These are phyloP conservation scores for Cutaneotrichosporon daszewskae DNA, from an alignment of 1,284 basidiomycete genomes.

Conservation along the genomic window DNA sequence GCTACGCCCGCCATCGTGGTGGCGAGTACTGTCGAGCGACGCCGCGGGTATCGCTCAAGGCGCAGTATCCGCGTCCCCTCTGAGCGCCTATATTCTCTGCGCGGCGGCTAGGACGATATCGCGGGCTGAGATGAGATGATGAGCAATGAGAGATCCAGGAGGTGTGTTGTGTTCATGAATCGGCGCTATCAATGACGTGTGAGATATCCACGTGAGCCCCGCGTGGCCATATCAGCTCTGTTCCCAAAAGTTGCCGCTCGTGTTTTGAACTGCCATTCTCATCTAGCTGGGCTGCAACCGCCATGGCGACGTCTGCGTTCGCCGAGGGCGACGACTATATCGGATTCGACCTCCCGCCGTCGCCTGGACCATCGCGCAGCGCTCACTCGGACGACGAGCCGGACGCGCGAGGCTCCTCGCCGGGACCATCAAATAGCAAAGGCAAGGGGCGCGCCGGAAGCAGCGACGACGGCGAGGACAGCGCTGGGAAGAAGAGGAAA, in stretches of 20 bases:
- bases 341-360: conserved; percentile 4
- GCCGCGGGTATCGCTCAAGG: no score
- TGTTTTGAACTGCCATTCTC: no score
- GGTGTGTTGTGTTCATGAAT: neutral
- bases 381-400: neutral
- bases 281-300: no score
- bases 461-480: neutral
- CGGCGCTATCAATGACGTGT: neutral
- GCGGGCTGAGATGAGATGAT: no score
- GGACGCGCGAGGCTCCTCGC: neutral
- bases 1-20: conserved; percentile 21
- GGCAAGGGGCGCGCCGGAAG: neutral
- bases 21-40: no score
- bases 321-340: conserved; percentile 16
- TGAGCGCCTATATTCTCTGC: no score
- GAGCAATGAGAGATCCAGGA: neutral
- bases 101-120: no score
- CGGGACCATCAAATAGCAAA: conserved; percentile 4
- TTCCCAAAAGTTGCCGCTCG: neutral
- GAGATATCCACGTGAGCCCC: neutral
- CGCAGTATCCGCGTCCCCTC: no score
- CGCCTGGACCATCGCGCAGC: neutral
- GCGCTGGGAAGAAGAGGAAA: conserved; percentile 18
- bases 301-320: conserved; percentile 2
- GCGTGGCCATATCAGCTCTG: neutral